phyloP scores from a whole-genome alignment of 371 early-diverging fungal genomes.

The Mortierella polycephala region DNA sequence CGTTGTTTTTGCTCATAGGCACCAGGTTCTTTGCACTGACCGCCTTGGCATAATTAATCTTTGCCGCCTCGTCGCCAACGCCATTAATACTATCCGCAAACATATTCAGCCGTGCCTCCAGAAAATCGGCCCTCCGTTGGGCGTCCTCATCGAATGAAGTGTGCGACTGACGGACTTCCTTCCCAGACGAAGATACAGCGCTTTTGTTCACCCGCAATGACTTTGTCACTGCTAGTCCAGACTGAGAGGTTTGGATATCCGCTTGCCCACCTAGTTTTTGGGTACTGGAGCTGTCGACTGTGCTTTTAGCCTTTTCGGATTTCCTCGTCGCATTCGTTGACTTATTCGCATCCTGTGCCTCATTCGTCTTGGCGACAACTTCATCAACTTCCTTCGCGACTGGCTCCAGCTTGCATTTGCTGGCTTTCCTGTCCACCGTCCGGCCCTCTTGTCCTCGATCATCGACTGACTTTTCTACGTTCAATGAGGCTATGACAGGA shows the following conservation, averaged over 20 bases:
- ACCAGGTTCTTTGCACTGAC: neutral
- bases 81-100: conserved; percentile 41
- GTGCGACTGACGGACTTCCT: conserved; percentile 5
- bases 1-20: neutral
- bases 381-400: no score
- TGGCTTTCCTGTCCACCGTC: no score
- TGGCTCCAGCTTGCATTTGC: no score
- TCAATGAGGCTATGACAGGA: no score
- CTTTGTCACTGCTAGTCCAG: conserved; percentile 9
- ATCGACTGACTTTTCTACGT: no score
- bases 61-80: conserved; percentile 19
- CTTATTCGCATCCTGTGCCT: no score
- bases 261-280: no score
- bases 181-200: neutral
- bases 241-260: conserved; percentile 1
- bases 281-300: no score
- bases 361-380: no score
- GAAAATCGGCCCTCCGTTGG: conserved; percentile 5
- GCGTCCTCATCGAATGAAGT: neutral
- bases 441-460: no score
- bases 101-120: conserved; percentile 30
- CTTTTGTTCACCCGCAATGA: conserved; percentile 8
- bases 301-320: no score
- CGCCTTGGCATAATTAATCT: conserved; percentile 19
- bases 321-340: no score